phyloP scores from a whole-genome alignment of 805 yeast genomes.

The Huiozyma naganishii region DNA sequence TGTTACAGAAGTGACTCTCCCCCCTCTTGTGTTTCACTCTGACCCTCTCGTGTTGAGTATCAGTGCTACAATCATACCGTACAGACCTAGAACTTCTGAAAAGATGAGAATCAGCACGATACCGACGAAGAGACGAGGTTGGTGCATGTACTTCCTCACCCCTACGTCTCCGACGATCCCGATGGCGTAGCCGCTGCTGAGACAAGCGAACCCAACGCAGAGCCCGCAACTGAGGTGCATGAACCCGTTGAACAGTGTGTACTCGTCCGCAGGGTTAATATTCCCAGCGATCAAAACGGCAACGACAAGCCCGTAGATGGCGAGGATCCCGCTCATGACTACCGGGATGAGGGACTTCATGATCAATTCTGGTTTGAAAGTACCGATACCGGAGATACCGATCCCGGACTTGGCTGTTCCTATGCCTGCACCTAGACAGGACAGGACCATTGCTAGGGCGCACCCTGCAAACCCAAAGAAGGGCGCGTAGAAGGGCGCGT shows the following conservation, averaged over 20 bases:
- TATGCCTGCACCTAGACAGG: constrained; percentile 96
- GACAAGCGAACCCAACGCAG: constrained; percentile 91
- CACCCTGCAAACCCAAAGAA: constrained; percentile 97
- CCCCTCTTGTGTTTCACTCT: neutral
- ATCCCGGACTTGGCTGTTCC: constrained; percentile 98
- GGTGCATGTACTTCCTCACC: constrained; percentile 78
- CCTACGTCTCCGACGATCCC: constrained; percentile 93
- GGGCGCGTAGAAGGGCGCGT: constrained; percentile 88
- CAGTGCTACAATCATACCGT: constrained; percentile 92
- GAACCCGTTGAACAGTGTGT: constrained; percentile 89
- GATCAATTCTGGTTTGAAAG: constrained; percentile 91
- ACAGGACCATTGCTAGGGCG: constrained; percentile 80
- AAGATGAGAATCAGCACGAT: constrained; percentile 82
- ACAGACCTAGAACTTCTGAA: constrained; percentile 81
- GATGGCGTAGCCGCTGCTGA: constrained; percentile 94
- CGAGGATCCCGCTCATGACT: constrained; percentile 94
- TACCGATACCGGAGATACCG: constrained; percentile 97
- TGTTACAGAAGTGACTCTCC: too few relatives aligned
- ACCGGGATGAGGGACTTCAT: constrained; percentile 96
- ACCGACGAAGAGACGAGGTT: constrained; percentile 81
- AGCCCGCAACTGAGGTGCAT: constrained; percentile 96
- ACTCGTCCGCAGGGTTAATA: constrained; percentile 63
- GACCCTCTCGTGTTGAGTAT: constrained; percentile 85
- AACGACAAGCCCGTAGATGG: constrained; percentile 95
- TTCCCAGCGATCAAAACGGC: constrained; percentile 92